Conservation (phyloP, 164 flowering plant genomes). For the Aristolochia fimbriata region DNA sequence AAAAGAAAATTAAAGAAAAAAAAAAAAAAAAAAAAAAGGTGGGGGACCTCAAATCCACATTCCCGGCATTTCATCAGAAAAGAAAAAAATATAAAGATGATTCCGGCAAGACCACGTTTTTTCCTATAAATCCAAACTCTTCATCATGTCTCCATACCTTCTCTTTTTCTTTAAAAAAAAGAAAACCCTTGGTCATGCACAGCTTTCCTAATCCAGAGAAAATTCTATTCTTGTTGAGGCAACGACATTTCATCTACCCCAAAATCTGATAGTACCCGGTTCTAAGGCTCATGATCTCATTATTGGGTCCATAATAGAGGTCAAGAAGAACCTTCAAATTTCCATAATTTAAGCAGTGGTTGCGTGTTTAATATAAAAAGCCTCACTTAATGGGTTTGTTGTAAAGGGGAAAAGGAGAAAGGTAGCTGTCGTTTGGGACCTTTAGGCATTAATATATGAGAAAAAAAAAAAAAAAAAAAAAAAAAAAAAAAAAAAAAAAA, state of each 20-base stretch:
- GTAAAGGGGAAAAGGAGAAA: no score
- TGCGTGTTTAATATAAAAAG: not conserved
- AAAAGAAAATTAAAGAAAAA: not conserved
- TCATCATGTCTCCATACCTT: not conserved
- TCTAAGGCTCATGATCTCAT: not conserved
- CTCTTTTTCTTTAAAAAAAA: not conserved
- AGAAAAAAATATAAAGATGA: not conserved
- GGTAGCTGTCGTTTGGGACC: not conserved
- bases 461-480: not conserved
- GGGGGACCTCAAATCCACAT: slow-evolving; percentile 6
- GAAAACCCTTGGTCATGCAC: not conserved
- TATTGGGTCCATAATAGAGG: not conserved
- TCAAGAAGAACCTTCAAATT: not conserved
- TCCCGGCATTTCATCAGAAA: not conserved
- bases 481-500: not conserved
- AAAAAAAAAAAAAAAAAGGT: not conserved
- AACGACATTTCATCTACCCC: slow-evolving; percentile 1
- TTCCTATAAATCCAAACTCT: not conserved
- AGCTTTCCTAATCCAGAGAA: slow-evolving; percentile 1
- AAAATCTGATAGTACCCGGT: not conserved
- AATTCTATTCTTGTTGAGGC: not conserved
- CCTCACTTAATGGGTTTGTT: not conserved
- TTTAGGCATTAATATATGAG: not conserved
- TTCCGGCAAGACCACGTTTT: not conserved
- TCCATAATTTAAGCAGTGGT: not conserved